phyloP scores from a whole-genome alignment of 2,329 filamentous ascomycete species.

The Diaporthe vexans region DNA sequence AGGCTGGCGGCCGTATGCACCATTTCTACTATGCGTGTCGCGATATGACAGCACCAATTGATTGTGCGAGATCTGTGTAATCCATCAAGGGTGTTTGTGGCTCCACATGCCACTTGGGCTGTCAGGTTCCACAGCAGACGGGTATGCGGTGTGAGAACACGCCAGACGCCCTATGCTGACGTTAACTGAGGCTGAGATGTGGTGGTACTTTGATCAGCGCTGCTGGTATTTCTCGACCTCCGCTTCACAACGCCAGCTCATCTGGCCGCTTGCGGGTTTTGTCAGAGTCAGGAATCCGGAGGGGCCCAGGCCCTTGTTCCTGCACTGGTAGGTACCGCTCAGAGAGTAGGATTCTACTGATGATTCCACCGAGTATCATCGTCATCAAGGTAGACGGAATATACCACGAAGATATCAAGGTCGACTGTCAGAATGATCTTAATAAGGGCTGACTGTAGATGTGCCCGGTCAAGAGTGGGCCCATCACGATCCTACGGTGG shows the following conservation, averaged over 20 bases:
- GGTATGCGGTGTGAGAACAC: conserved; percentile 18
- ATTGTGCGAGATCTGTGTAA: conserved; percentile 15
- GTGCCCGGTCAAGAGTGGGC: conserved; percentile 12
- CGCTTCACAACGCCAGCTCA: neutral
- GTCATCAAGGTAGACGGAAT: conserved; percentile 17
- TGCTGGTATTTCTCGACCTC: neutral
- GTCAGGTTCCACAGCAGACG: conserved; percentile 36
- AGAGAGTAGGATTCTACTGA: neutral
- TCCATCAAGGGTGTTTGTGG: conserved; percentile 9
- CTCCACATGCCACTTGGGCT: conserved; percentile 21
- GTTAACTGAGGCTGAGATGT: conserved; percentile 23
- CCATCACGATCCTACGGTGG: conserved; percentile 15
- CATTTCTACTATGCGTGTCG: neutral
- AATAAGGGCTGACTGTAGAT: conserved; percentile 26
- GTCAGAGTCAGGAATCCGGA: neutral
- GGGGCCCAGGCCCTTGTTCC: neutral
- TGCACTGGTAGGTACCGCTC: neutral
- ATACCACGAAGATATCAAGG: neutral
- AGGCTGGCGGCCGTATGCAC: neutral
- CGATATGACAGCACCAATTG: conserved; percentile 15
- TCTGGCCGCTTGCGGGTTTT: neutral
- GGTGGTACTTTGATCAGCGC: conserved; percentile 13
- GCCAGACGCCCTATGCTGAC: neutral
- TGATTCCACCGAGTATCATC: conserved; percentile 25
- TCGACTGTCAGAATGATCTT: neutral